phyloP scores from a whole-genome alignment of 192 early-diverging fungal genomes.

The Coemansia sp. region DNA sequence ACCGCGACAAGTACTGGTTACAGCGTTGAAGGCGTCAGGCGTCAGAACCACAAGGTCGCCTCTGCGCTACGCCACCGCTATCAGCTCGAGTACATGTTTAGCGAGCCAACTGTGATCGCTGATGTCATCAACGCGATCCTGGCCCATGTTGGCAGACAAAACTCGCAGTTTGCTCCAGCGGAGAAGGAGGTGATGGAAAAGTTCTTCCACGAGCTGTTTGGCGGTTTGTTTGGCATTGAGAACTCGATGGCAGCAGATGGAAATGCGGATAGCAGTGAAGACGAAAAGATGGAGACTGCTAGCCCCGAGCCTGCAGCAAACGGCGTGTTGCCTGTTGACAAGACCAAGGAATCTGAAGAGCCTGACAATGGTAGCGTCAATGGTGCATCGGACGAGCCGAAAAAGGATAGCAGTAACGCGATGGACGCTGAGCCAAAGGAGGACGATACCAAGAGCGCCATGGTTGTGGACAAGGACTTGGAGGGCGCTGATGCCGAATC shows the following conservation, averaged over 20 bases:
- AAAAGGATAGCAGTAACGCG: neutral
- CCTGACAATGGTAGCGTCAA: neutral
- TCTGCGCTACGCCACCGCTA: conserved; percentile 58
- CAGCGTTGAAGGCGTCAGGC: conserved; percentile 12
- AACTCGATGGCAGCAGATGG: conserved; percentile 8
- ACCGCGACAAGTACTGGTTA: conserved; percentile 1
- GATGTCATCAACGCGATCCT: conserved; percentile 77
- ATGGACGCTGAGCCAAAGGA: conserved; percentile 16
- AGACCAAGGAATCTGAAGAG: neutral
- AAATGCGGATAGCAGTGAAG: conserved; percentile 6
- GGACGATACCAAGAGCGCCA: conserved; percentile 3
- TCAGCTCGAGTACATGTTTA: conserved; percentile 81
- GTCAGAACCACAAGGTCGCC: conserved; percentile 45
- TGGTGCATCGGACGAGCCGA: neutral
- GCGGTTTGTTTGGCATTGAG: conserved; percentile 47
- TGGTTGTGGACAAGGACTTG: conserved; percentile 1
- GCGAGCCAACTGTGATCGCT: conserved; percentile 70
- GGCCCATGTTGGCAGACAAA: conserved; percentile 65
- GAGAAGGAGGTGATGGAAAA: conserved; percentile 76
- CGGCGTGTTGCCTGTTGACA: conserved; percentile 2
- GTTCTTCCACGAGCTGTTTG: conserved; percentile 75
- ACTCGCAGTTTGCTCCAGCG: conserved; percentile 52
- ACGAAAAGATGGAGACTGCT: conserved; percentile 1
- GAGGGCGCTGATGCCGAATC: neutral
- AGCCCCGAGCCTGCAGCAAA: conserved; percentile 14